Conservation (phyloP, 306 rosid genomes). For the Adenanthera pavonina region DNA sequence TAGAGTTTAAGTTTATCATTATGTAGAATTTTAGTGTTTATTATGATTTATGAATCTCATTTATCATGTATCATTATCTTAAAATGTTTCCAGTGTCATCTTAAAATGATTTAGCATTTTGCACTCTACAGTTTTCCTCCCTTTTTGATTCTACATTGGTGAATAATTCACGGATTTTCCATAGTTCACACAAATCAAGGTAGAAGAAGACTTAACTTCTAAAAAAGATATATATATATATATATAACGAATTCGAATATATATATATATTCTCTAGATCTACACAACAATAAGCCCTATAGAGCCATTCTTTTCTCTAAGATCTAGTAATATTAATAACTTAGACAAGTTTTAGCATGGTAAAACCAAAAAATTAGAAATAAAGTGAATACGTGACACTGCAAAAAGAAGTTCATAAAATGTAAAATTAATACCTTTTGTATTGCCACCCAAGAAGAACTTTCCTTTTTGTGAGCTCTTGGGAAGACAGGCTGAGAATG, state of each 20-base stretch:
- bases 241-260: too few relatives aligned
- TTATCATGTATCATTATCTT: too few relatives aligned
- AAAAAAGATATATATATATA: too few relatives aligned
- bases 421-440: conserved; percentile 58
- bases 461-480: conserved; percentile 81
- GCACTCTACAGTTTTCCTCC: background rate
- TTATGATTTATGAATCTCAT: too few relatives aligned
- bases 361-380: background rate
- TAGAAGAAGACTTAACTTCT: background rate
- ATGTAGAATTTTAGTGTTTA: too few relatives aligned
- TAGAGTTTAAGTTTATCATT: too few relatives aligned
- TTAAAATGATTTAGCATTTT: background rate
- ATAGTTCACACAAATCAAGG: background rate
- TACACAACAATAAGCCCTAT: conserved; percentile 12
- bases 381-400: conserved; percentile 21
- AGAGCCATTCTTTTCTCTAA: background rate
- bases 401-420: conserved; percentile 36
- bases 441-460: conserved; percentile 88
- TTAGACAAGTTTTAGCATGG: background rate
- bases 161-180: background rate
- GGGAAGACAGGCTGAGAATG: conserved; percentile 84
- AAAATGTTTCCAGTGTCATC: too few relatives aligned
- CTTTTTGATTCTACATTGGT: background rate
- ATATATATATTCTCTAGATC: background rate
- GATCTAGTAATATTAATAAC: background rate